These are phyloP conservation scores for Daucus carota DNA, from an alignment of 129 eudicot genomes.

Conservation along the genomic window DH1_v3.0 NC_030383.2:10271001-10271500, in stretches of 20 bases:
- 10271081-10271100: too few species aligned
- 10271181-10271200: slow-evolving; percentile 83
- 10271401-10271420: slow-evolving; percentile 57
- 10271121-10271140: not conserved
- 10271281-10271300: slow-evolving; percentile 59
- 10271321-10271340: slow-evolving; percentile 46
- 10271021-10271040: too few species aligned
- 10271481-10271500: slow-evolving; percentile 36
- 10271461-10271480: slow-evolving; percentile 63
- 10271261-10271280: slow-evolving; percentile 57
- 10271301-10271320: slow-evolving; percentile 34
- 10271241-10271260: slow-evolving; percentile 68
- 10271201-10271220: slow-evolving; percentile 75
- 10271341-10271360: slow-evolving; percentile 56
- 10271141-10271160: not conserved
- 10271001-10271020: not conserved
- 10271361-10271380: slow-evolving; percentile 51
- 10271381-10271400: slow-evolving; percentile 56
- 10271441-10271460: slow-evolving; percentile 33
- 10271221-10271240: slow-evolving; percentile 68
- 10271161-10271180: slow-evolving; percentile 43
- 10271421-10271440: slow-evolving; percentile 64
- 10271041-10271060: too few species aligned
- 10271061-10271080: too few species aligned
- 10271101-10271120: too few species aligned